Evolutionary conservation across 1,139 yeast species (phyloP).

Genomic region (Protomyces arabidopsidicola): DNA sequence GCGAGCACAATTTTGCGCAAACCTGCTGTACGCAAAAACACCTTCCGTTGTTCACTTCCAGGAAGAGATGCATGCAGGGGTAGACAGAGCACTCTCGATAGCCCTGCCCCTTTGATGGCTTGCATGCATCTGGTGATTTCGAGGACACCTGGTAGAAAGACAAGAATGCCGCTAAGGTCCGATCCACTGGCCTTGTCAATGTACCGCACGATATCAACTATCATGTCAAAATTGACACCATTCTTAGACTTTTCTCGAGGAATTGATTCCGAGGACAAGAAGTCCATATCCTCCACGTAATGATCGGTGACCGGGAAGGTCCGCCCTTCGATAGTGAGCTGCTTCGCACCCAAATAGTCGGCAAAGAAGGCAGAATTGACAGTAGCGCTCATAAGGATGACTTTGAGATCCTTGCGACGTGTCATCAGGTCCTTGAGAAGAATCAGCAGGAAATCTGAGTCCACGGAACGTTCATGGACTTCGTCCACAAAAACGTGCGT

Average conservation of each 20-base stretch:
- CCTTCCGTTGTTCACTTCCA: conserved; percentile 74
- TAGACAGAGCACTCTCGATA: conserved; percentile 42
- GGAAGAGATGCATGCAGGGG: conserved; percentile 88
- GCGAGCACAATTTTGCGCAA: conserved; percentile 80
- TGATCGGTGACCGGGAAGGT: conserved; percentile 83
- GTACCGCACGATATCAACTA: conserved; percentile 52
- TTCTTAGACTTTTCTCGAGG: conserved; percentile 39
- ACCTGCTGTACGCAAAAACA: conserved; percentile 47
- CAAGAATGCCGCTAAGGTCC: conserved; percentile 63
- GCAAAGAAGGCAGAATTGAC: conserved; percentile 68
- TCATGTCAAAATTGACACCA: conserved; percentile 63
- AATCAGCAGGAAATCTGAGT: conserved; percentile 78
- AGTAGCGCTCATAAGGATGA: conserved; percentile 91
- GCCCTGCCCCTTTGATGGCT: conserved; percentile 36
- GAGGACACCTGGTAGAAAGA: conserved; percentile 86
- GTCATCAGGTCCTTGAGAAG: conserved; percentile 47
- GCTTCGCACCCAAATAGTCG: conserved; percentile 46
- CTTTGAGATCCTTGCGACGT: conserved; percentile 43
- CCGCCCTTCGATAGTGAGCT: conserved; percentile 76
- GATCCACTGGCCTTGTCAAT: conserved; percentile 50
- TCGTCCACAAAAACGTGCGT: conserved; percentile 77
- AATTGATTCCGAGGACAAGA: conserved; percentile 9
- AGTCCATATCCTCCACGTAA: conserved; percentile 57
- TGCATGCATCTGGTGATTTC: conserved; percentile 66
- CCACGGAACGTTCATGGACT: conserved; percentile 92